Evolutionary conservation across 306 rosid species (phyloP), one percentile per base, ranked within the genome.

Genomic region (Clitoria ternatea): DNA sequence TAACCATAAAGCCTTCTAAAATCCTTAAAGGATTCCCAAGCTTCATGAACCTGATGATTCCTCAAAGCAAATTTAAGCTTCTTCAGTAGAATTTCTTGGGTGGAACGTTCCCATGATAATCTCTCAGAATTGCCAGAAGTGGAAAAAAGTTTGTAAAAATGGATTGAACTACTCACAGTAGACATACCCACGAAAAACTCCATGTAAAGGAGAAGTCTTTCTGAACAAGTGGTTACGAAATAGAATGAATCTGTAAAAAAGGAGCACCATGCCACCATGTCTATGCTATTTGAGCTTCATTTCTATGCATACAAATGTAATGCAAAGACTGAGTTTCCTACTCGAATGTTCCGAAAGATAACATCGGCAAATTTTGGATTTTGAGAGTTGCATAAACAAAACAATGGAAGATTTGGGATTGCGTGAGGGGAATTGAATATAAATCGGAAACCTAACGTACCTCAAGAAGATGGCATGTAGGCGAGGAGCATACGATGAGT

Each of bases 101-200:
- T 82, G 20, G 97, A 93, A 81, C 85, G 92, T 79, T 79, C 98
- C 96, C 97, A 93, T 53, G 85, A 30, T 35, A 93, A 65, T 80
- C 77, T 85, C 57, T 72, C 84, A 23, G 77, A 57, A 30, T 30
- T 63, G 24, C 23, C 62, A 24, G 40, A 40, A 17, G 89, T 75
- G 69, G 85, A 84, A 55, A 55, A 81, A 18, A 0, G n/a, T 52
- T 26, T 30, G 73, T 70, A 26, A 57, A 67, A 56, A 53, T 7
- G 66, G 57, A 75, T 22, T 81, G 24, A 61, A 61, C 19, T n/a
- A 60, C 11, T 60, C 39, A 66, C 22, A 47, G 23, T 19, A 60
- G 29, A 75, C 56, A 66, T 55, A 47, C 39, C 70, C 76, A 6
- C 14, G 54, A 77, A 69, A 40, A 70, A 37, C 53, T 39, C 68